phyloP scores from a whole-genome alignment of 2,329 filamentous ascomycete genomes.

The Colletotrichum ledebouriae region DNA sequence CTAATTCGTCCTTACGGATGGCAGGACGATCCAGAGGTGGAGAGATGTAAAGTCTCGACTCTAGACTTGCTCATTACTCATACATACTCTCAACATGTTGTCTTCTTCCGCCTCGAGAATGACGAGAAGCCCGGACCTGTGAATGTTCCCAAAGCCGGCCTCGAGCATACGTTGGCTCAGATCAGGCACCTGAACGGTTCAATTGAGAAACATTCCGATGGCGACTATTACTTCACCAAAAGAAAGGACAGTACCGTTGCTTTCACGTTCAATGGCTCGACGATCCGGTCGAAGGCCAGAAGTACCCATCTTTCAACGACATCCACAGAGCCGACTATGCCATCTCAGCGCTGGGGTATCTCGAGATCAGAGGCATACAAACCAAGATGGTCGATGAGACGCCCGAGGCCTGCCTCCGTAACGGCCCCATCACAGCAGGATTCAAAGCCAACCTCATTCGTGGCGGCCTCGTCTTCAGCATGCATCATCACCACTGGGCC shows the following conservation, averaged over 20 bases:
- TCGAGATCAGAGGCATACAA: constrained; percentile 51
- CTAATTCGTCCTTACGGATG: constrained; percentile 52
- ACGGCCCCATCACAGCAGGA: constrained; percentile 51
- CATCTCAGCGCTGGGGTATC: constrained; percentile 50
- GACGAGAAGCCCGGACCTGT: constrained; percentile 41
- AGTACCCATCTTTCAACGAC: constrained; percentile 51
- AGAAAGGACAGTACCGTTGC: constrained; percentile 49
- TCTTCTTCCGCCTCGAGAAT: constrained; percentile 56
- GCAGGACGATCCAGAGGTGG: constrained; percentile 53
- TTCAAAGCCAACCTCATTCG: constrained; percentile 59
- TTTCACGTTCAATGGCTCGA: constrained; percentile 57
- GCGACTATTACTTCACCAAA: constrained; percentile 55
- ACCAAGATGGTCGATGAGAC: constrained; percentile 57
- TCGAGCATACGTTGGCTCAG: constrained; percentile 55
- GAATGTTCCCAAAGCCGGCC: constrained; percentile 50
- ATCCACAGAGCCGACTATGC: constrained; percentile 54
- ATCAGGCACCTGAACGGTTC: constrained; percentile 54
- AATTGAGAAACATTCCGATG: constrained; percentile 55
- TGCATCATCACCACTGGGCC: constrained; percentile 58
- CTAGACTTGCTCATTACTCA: constrained; percentile 53
- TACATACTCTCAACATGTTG: constrained; percentile 54
- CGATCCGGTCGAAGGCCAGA: constrained; percentile 31
- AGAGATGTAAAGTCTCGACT: constrained; percentile 53
- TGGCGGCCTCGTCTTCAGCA: constrained; percentile 57
- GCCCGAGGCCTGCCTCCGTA: constrained; percentile 53